phyloP scores from a whole-genome alignment of 176 grass and related monocot genomes.

The Oryza officinalis region DNA sequence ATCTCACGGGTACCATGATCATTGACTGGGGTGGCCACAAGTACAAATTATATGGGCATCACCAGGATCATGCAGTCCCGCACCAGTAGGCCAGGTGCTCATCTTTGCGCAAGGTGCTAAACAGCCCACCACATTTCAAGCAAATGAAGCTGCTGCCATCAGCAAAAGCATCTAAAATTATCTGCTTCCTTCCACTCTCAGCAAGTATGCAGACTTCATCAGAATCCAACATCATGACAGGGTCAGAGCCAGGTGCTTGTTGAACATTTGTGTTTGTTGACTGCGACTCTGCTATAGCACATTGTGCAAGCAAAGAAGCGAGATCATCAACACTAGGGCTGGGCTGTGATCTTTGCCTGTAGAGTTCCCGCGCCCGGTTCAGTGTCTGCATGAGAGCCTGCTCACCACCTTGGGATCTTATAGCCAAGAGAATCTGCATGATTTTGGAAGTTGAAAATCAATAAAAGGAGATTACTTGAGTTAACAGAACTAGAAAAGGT shows the following conservation, averaged over 20 bases:
- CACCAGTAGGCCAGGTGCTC: constrained; percentile 93
- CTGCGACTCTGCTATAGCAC: constrained; percentile 82
- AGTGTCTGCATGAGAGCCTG: constrained; percentile 73
- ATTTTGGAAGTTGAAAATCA: constrained; percentile 9
- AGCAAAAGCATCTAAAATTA: constrained; percentile 85
- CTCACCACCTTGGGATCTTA: constrained; percentile 80
- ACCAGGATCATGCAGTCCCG: constrained; percentile 48
- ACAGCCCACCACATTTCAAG: constrained; percentile 78
- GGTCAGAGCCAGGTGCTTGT: constrained; percentile 43
- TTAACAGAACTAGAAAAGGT: background rate
- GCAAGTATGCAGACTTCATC: constrained; percentile 72
- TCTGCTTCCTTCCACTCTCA: constrained; percentile 74
- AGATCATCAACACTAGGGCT: constrained; percentile 58
- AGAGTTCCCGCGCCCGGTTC: constrained; percentile 81
- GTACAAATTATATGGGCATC: constrained; percentile 19
- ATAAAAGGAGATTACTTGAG: constrained; percentile 5
- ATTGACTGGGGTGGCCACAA: constrained; percentile 23
- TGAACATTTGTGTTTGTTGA: constrained; percentile 30
- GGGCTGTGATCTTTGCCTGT: constrained; percentile 53
- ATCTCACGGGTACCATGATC: constrained; percentile 35
- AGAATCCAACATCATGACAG: constrained; percentile 49
- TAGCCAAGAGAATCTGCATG: constrained; percentile 73
- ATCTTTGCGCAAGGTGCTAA: constrained; percentile 76
- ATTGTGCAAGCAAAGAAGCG: constrained; percentile 81
- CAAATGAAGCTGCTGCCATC: constrained; percentile 98